Percentiles rank a stretch among this genome's conserved stretches.
Evolutionary conservation across 768 basidiomycete species (phyloP).

Genomic region (Galerina marginata): DNA sequence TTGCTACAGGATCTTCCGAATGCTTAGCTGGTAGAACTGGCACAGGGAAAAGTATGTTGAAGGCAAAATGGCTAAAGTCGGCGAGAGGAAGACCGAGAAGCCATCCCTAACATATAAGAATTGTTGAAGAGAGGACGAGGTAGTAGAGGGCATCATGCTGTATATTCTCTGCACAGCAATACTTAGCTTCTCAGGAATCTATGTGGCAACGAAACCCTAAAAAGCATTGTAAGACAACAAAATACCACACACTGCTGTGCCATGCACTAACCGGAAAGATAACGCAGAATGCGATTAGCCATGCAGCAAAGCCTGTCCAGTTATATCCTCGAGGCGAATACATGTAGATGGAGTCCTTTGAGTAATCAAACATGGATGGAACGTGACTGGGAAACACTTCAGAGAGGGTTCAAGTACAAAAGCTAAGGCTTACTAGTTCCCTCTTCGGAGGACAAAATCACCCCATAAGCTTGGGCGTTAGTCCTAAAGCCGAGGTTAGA

Average conservation of each 20-base stretch:
- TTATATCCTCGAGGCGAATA: slow-evolving; percentile 17
- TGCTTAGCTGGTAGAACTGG: slow-evolving; percentile 9
- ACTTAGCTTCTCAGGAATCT: slow-evolving; percentile 17
- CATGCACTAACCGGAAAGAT: slow-evolving; percentile 16
- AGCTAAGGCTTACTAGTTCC: slow-evolving; percentile 14
- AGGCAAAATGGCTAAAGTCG: slow-evolving; percentile 6
- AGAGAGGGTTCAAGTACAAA: neutral
- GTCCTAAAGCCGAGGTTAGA: neutral
- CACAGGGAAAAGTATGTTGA: slow-evolving; percentile 14
- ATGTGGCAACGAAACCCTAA: slow-evolving; percentile 16
- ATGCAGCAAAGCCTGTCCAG: slow-evolving; percentile 19
- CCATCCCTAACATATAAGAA: slow-evolving; percentile 14
- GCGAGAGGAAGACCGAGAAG: slow-evolving; percentile 14
- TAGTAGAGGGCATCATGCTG: slow-evolving; percentile 6
- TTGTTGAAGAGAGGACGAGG: neutral
- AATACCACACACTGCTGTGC: neutral
- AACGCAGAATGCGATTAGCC: slow-evolving; percentile 13
- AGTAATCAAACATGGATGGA: slow-evolving; percentile 17
- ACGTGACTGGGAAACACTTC: slow-evolving; percentile 9
- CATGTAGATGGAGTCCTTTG: slow-evolving; percentile 13
- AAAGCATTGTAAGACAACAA: neutral
- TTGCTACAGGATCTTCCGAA: neutral
- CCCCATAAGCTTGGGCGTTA: slow-evolving; percentile 20
- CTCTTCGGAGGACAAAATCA: slow-evolving; percentile 17
- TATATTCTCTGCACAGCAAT: slow-evolving; percentile 11